A percentile compares a stretch with the other conserved stretches of the same genome.
Evolutionary conservation across 139 green algal species (phyloP).

Genomic region (Coelastrella sp.): DNA sequence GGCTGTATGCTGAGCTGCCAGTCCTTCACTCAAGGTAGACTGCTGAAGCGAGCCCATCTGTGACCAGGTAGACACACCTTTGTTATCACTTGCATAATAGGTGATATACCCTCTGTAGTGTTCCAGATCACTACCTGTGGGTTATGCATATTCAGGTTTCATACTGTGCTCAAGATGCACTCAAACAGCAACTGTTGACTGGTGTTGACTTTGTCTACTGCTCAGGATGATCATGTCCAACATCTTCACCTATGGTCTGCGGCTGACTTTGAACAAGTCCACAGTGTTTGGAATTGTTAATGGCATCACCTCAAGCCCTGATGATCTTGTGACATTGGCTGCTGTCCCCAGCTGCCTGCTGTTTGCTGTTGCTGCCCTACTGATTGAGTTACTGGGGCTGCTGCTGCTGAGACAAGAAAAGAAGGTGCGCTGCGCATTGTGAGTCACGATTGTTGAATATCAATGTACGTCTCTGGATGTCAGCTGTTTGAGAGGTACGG

Average conservation of each 20-base stretch:
- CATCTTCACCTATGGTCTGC: conserved; percentile 26
- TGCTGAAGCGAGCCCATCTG: too few species aligned
- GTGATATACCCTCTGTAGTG: too few species aligned
- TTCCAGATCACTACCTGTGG: not conserved
- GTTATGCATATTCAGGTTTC: not conserved
- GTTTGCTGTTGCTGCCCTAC: not conserved
- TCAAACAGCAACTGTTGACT: not conserved
- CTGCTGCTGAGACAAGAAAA: not conserved
- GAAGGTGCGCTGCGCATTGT: not conserved
- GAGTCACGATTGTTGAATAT: not conserved
- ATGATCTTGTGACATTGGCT: conserved; percentile 2
- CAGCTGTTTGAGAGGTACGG: not conserved
- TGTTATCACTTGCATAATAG: too few species aligned
- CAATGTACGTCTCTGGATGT: not conserved
- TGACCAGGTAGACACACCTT: too few species aligned
- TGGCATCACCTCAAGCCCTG: not conserved
- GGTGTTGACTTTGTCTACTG: not conserved
- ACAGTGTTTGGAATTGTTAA: not conserved
- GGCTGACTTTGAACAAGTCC: not conserved
- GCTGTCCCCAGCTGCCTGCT: conserved; percentile 14
- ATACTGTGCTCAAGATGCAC: not conserved
- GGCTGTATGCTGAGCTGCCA: too few species aligned
- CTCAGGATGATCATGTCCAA: conserved; percentile 42
- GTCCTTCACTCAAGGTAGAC: too few species aligned
- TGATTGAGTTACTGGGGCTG: conserved; percentile 5